Percentiles rank a stretch among this genome's conserved stretches.
These are phyloP conservation scores for Sesbania bispinosa DNA, from an alignment of 306 rosid genomes.

Conservation along the genomic window DNA sequence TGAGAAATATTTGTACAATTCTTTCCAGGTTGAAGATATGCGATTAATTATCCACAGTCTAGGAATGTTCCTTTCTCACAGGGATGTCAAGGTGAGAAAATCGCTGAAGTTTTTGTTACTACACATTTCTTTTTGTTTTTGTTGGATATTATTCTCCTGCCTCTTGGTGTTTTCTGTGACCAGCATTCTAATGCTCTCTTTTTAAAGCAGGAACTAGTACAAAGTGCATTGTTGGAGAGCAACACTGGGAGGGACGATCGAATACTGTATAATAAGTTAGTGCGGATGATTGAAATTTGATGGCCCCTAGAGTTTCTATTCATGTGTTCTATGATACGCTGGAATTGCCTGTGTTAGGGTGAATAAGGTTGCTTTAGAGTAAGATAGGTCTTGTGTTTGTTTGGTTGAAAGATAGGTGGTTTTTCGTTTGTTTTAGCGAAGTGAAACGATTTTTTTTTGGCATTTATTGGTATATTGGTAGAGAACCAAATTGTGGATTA, in stretches of 20 bases:
- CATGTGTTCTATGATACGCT: neutral
- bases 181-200: constrained; percentile 1
- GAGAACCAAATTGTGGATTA: neutral
- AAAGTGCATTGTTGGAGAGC: constrained; percentile 93
- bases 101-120: neutral
- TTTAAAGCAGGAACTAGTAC: constrained; percentile 84
- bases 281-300: constrained; percentile 58
- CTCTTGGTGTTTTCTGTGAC: neutral
- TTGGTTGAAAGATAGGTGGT: neutral
- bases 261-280: constrained; percentile 82
- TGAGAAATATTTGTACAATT: constrained; percentile 18
- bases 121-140: neutral
- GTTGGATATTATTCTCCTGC: neutral
- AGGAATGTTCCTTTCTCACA: constrained; percentile 87
- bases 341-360: neutral
- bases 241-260: constrained; percentile 92
- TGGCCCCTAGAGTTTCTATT: neutral
- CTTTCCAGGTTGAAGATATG: constrained; percentile 91
- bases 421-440: neutral
- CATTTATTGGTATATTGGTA: no score
- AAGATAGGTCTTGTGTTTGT: neutral
- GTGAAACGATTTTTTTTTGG: no score
- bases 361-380: neutral
- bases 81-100: constrained; percentile 83
- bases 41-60: constrained; percentile 72